Evolutionary conservation across 2,329 filamentous ascomycete genomes (phyloP), one percentile per base, ranked within the genome.

Genomic region (Davidsoniella neocaledoniae): DNA sequence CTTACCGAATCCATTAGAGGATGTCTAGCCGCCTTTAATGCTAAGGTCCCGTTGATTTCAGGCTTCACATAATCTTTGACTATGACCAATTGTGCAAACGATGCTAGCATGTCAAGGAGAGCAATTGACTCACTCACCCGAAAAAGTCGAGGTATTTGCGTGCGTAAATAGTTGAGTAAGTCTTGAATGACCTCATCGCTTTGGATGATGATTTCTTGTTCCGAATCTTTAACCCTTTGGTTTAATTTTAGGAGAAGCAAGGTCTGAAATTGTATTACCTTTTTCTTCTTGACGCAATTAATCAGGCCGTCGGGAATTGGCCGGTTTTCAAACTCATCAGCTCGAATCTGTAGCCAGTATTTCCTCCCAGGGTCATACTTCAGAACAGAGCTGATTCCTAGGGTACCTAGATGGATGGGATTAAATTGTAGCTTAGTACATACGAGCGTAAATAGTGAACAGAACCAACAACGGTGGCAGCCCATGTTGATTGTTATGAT

Each of bases 261-360:
- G 0, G 91, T 96, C 58, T 93, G 86, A 56, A 87, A 96, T 61
- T 96, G 86, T 29, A 94, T 72, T 50, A 72, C 73, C n/a, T 77
- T 77, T 58, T 81, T 86, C 58, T 79, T 86, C 41, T 72, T 71
- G 55, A 81, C 76, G 1, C 75, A 68, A 55, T 96, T 95, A 61
- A 94, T 83, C 54, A 96, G 81, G 1, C 82, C 61, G 1, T 77
- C 69, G 0, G 85, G 83, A 1, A 88, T 61, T 0, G 60, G 54
- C 3, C 68, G 67, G 12, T 74, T 68, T 25, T 83, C 77, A 10
- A 87, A 70, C 42, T 88, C 79, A 2, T 63, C 67, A 4, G 69
- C 67, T 14, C 70, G 67, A 4, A 95, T 64, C 6, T 76, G 76
- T 1, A 96, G 71, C 65, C 81, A 94, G 63, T 90, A 95, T 52